These are phyloP conservation scores for Tricholoma matsutake DNA, from an alignment of 768 basidiomycete genomes.

Conservation along the genomic window DNA sequence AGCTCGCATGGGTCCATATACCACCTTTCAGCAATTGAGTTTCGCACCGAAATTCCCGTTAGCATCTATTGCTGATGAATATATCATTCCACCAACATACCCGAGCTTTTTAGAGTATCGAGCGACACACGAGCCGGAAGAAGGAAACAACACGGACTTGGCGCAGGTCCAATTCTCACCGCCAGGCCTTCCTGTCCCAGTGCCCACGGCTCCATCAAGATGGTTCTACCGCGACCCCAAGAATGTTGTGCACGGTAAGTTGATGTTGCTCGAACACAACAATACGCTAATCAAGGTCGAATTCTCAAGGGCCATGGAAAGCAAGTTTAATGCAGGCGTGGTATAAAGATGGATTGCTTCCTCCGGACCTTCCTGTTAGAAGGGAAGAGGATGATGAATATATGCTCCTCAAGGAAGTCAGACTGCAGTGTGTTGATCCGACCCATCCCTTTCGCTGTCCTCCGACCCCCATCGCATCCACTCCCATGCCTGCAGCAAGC, in stretches of 20 bases:
- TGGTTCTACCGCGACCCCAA: slow-evolving; percentile 89
- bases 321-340: slow-evolving; percentile 85
- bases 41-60: slow-evolving; percentile 89
- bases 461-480: slow-evolving; percentile 31
- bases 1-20: slow-evolving; percentile 79
- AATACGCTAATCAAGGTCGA: neutral
- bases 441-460: slow-evolving; percentile 68
- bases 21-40: slow-evolving; percentile 86
- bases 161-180: slow-evolving; percentile 71
- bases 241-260: slow-evolving; percentile 71
- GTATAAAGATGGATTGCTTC: slow-evolving; percentile 82
- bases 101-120: slow-evolving; percentile 73
- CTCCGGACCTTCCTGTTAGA: slow-evolving; percentile 78
- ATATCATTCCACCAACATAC: slow-evolving; percentile 90
- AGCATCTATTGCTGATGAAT: slow-evolving; percentile 84
- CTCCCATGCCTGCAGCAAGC: slow-evolving; percentile 15
- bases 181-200: slow-evolving; percentile 74
- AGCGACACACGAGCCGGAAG: slow-evolving; percentile 57
- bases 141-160: slow-evolving; percentile 43
- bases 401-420: slow-evolving; percentile 66
- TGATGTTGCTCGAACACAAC: neutral
- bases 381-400: slow-evolving; percentile 72
- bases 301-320: slow-evolving; percentile 74
- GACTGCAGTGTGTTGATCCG: slow-evolving; percentile 79
- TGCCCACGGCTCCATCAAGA: slow-evolving; percentile 60